These are phyloP conservation scores for Chlamydomonas schloesseri DNA, from an alignment of 139 green algal species.

Conservation along the genomic window DNA sequence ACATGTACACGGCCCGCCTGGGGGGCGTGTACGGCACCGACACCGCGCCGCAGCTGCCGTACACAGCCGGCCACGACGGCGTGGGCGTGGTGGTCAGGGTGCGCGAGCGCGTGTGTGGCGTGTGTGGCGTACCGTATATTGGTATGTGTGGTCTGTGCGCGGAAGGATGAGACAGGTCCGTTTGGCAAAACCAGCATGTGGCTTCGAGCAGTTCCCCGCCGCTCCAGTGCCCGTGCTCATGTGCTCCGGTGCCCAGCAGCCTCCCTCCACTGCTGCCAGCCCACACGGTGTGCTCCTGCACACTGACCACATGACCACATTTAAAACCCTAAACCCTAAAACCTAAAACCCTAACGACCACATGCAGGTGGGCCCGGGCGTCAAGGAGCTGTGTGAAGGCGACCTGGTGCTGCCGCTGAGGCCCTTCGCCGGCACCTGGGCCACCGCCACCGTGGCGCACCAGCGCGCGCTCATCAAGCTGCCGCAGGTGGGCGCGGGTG, in stretches of 20 bases:
- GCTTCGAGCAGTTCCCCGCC: too few species aligned
- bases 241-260: too few species aligned
- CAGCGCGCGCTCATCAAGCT: conserved; percentile 80
- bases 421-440: conserved; percentile 84
- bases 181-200: too few species aligned
- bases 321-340: too few species aligned
- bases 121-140: too few species aligned
- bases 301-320: too few species aligned
- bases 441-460: conserved; percentile 70
- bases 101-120: neutral
- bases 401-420: conserved; percentile 86
- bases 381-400: conserved; percentile 79
- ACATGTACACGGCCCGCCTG: conserved; percentile 77
- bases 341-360: too few species aligned
- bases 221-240: too few species aligned
- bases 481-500: neutral
- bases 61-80: conserved; percentile 74
- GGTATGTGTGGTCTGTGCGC: too few species aligned
- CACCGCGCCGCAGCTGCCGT: conserved; percentile 36
- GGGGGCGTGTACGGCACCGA: conserved; percentile 78
- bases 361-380: conserved; percentile 84
- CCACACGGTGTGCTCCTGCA: too few species aligned
- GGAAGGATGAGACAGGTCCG: too few species aligned
- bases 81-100: conserved; percentile 83
- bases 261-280: too few species aligned